A percentile compares a stretch with the other conserved stretches of the same genome.
phyloP scores from a whole-genome alignment of 352 stramenopile species.

The Pythium monospermum region DNA sequence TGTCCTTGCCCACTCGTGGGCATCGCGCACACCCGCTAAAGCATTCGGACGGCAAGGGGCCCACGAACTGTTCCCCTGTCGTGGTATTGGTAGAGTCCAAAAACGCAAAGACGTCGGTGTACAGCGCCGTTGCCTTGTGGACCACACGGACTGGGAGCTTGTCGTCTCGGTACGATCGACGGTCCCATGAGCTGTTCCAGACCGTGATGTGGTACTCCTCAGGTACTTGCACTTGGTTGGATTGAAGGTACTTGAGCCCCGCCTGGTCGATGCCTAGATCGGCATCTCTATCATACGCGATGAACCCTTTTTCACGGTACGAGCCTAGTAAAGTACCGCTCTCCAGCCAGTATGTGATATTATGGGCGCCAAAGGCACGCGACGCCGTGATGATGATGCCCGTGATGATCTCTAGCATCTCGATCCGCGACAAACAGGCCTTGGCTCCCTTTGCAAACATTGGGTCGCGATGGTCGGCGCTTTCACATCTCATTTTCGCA shows the following conservation, averaged over 20 bases:
- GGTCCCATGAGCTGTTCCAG: slow-evolving; percentile 14
- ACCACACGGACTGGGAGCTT: slow-evolving; percentile 21
- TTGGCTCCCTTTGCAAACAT: neutral
- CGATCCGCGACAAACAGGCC: neutral
- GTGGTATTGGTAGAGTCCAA: slow-evolving; percentile 11
- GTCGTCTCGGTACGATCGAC: slow-evolving; percentile 15
- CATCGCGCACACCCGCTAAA: slow-evolving; percentile 9
- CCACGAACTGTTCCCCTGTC: slow-evolving; percentile 7
- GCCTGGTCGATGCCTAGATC: slow-evolving; percentile 23
- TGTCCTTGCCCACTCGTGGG: neutral
- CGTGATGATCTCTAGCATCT: slow-evolving; percentile 4
- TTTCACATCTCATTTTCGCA: too few relatives aligned
- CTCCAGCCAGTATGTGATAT: slow-evolving; percentile 29
- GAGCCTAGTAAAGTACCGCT: slow-evolving; percentile 28
- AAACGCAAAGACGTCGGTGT: slow-evolving; percentile 29
- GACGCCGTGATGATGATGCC: slow-evolving; percentile 20
- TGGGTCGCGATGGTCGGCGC: neutral
- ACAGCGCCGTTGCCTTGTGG: slow-evolving; percentile 19
- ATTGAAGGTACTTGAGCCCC: slow-evolving; percentile 13
- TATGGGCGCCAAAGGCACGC: slow-evolving; percentile 13
- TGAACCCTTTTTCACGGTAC: slow-evolving; percentile 24
- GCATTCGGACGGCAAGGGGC: slow-evolving; percentile 18
- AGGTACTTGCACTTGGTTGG: slow-evolving; percentile 10
- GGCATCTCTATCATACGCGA: slow-evolving; percentile 22
- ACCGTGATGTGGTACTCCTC: slow-evolving; percentile 18